Conservation (phyloP, 2,329 filamentous ascomycete genomes). For the Alternaria longipes region DNA sequence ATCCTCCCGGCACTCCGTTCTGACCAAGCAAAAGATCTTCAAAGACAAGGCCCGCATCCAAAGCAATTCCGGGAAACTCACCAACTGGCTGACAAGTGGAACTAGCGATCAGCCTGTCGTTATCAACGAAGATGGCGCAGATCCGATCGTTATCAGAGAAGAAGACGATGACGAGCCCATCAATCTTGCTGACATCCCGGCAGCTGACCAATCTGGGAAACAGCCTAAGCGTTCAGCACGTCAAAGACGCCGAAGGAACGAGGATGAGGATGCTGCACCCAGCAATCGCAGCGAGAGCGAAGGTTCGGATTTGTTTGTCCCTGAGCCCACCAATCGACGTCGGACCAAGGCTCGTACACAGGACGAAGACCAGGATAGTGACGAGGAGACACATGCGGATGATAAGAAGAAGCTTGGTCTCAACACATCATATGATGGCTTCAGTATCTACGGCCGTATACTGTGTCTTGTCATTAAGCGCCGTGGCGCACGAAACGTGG, state of each 20-base stretch:
- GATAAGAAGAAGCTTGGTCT: constrained; percentile 93
- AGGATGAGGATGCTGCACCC: constrained; percentile 21
- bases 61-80: constrained; percentile 58
- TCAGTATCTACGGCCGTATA: constrained; percentile 93
- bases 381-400: constrained; percentile 67
- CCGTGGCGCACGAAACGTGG: constrained; percentile 55
- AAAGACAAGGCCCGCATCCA: constrained; percentile 55
- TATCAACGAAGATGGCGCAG: constrained; percentile 57
- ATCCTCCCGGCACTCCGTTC: constrained; percentile 81
- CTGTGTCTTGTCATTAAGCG: constrained; percentile 89
- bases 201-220: constrained; percentile 37
- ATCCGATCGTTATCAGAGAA: constrained; percentile 59
- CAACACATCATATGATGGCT: constrained; percentile 91
- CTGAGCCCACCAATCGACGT: constrained; percentile 29
- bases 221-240: constrained; percentile 25
- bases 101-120: constrained; percentile 55
- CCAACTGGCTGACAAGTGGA: constrained; percentile 55
- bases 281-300: constrained; percentile 42
- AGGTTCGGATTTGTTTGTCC: constrained; percentile 42
- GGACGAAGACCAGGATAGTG: constrained; percentile 30
- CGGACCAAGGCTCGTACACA: constrained; percentile 24
- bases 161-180: constrained; percentile 65
- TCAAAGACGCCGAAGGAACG: constrained; percentile 23
- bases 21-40: constrained; percentile 84
- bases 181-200: constrained; percentile 67